Evolutionary conservation across 2,329 filamentous ascomycete genomes (phyloP), one percentile per base, ranked within the genome.

Genomic region (Fusarium metavorans): DNA sequence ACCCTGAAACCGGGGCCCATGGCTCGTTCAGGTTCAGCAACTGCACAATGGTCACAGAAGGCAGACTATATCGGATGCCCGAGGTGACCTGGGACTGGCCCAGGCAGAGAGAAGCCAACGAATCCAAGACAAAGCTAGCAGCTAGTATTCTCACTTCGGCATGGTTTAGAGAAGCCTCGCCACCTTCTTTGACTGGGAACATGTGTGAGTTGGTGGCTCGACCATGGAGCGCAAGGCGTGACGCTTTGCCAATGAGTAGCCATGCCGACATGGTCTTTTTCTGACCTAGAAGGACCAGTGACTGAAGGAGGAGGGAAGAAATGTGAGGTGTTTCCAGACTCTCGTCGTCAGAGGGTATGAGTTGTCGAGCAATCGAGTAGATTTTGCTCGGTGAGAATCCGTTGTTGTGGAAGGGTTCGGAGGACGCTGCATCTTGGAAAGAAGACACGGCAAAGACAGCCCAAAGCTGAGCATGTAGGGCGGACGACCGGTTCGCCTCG

Each of bases 51-150:
- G 41, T 30, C 6, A 77, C 72, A 5, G 70, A 72, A 3, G 74
- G 75, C 25, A 78, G 48, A 1, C 58, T 72, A 39, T 75, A 65
- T 18, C 71, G 68, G 34, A 76, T 68, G 9, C 77, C 74, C 1
- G 71, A 68, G 6, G 77, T 76, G 43, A 73, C 70, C 52, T 79
- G 76, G 5, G 71, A 71, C 13, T 79, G 85, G n/a, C 85, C 82
- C 5, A 91, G 82, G 10, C 87, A 84, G 20, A 88, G 80, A 10
- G 88, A 87, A 16, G 91, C 79, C 25, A 92, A 80, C 16, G 88
- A 89, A 62, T 94, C 92, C 2, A 94, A 80, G 6, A 92, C 83
- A 67, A 91, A 90, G 70, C 91, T 92, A 5, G 89, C 90, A 25
- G 90, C 85, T 52, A 82, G 71, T 61, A 80, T 75, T 68, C 80